A percentile compares a stretch with the other conserved stretches of the same genome.
phyloP scores from a whole-genome alignment of 208 protist genomes.

The Acanthamoeba triangularis region DNA sequence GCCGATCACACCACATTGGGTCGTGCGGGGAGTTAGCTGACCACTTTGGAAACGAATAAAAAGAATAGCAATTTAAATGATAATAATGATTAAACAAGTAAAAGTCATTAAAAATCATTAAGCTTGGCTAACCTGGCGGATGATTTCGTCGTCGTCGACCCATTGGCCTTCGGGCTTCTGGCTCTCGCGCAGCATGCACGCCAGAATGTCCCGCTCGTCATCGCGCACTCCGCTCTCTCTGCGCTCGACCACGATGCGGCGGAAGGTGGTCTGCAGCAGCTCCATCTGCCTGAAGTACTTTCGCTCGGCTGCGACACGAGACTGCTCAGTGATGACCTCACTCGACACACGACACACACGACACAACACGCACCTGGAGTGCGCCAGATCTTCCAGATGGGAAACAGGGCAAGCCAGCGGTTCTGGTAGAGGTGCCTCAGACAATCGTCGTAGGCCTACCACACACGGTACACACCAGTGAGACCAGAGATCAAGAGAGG shows the following conservation, averaged over 20 bases:
- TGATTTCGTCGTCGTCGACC: conserved; percentile 52
- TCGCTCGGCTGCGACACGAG: neutral
- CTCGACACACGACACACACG: too few species aligned
- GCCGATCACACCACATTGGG: neutral
- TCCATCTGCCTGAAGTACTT: conserved; percentile 40
- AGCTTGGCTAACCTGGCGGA: conserved; percentile 10
- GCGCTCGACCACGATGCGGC: neutral
- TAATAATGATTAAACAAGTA: too few species aligned
- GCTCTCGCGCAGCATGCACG: conserved; percentile 40
- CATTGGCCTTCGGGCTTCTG: conserved; percentile 4
- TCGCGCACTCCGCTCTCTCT: conserved; percentile 1
- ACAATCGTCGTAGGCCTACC: conserved; percentile 21
- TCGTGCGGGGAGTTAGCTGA: neutral
- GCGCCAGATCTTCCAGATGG: conserved; percentile 6
- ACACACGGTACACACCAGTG: neutral
- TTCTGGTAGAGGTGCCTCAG: neutral
- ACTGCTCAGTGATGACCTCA: neutral
- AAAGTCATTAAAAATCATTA: too few species aligned
- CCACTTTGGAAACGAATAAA: neutral
- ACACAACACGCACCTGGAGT: neutral
- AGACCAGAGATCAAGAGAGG: neutral
- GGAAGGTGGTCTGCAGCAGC: neutral
- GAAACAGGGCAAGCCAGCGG: neutral
- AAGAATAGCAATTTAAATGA: too few species aligned
- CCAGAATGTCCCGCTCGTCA: conserved; percentile 22